Conservation (phyloP, 306 rosid genomes). For the Biancaea sappan region DNA sequence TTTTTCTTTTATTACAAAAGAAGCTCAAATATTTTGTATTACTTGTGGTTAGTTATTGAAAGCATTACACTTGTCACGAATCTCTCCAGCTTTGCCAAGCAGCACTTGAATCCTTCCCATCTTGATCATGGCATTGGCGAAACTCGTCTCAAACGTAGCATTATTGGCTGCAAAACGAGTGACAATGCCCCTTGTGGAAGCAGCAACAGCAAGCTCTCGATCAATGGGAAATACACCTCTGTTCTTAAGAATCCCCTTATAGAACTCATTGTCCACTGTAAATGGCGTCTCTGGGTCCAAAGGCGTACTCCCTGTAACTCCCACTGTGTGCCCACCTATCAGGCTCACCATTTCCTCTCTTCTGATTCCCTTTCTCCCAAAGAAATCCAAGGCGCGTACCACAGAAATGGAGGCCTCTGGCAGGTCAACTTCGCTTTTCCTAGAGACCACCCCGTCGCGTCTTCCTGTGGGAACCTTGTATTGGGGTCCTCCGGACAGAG, state of each 20-base stretch:
- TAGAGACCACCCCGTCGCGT: neutral
- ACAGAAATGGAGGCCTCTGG: neutral
- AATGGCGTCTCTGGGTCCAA: conserved; percentile 51
- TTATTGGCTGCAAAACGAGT: conserved; percentile 27
- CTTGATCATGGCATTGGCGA: conserved; percentile 40
- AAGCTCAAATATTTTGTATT: no score
- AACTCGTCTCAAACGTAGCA: conserved; percentile 15
- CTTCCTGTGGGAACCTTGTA: conserved; percentile 53
- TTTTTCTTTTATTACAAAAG: no score
- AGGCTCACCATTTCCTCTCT: neutral
- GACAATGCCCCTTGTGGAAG: conserved; percentile 18
- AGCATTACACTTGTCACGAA: conserved; percentile 40
- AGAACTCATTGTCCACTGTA: conserved; percentile 47
- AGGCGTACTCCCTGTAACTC: neutral
- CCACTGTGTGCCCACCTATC: neutral
- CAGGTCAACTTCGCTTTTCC: neutral
- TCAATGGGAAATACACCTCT: conserved; percentile 39
- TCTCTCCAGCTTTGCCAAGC: conserved; percentile 35
- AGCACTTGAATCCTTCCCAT: conserved; percentile 35
- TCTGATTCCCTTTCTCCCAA: neutral
- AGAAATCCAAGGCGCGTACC: neutral
- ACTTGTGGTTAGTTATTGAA: conserved; percentile 12
- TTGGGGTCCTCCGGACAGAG: conserved; percentile 53
- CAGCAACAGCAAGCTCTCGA: conserved; percentile 39
- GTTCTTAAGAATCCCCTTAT: conserved; percentile 34